Conservation (phyloP, 371 early-diverging fungal genomes). For the Agmasoma carcini region DNA sequence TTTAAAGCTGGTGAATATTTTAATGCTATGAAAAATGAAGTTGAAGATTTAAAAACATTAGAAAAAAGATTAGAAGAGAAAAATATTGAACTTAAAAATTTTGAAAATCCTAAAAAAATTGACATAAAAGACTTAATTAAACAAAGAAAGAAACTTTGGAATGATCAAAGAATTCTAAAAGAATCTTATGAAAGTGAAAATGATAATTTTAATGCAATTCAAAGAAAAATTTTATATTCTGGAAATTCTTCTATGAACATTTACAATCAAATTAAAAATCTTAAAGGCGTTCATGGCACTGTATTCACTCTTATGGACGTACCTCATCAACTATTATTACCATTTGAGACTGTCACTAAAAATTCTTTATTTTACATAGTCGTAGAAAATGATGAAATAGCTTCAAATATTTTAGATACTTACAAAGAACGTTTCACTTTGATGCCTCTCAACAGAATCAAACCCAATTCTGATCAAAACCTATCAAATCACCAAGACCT, state of each 20-base stretch:
- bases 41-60: neutral
- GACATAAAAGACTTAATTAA: slow-evolving; percentile 9
- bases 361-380: slow-evolving; percentile 79
- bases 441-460: slow-evolving; percentile 65
- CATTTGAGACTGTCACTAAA: slow-evolving; percentile 43
- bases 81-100: slow-evolving; percentile 10
- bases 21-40: neutral
- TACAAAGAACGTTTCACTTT: slow-evolving; percentile 79
- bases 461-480: neutral
- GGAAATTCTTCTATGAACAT: slow-evolving; percentile 19
- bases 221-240: slow-evolving; percentile 29
- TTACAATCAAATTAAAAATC: slow-evolving; percentile 31
- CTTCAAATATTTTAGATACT: slow-evolving; percentile 61
- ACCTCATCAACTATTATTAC: slow-evolving; percentile 39
- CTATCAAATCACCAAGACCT: neutral
- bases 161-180: slow-evolving; percentile 65
- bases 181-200: slow-evolving; percentile 49
- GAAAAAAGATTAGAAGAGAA: neutral
- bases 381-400: slow-evolving; percentile 77
- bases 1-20: neutral
- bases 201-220: slow-evolving; percentile 16
- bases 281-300: slow-evolving; percentile 55
- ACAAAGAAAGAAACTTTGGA: slow-evolving; percentile 68
- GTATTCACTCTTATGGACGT: slow-evolving; percentile 48
- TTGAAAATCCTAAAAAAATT: slow-evolving; percentile 10